Base-by-base conservation (phyloP, 805 yeast species). In the Vanderwaltozyma polyspora region DNA sequence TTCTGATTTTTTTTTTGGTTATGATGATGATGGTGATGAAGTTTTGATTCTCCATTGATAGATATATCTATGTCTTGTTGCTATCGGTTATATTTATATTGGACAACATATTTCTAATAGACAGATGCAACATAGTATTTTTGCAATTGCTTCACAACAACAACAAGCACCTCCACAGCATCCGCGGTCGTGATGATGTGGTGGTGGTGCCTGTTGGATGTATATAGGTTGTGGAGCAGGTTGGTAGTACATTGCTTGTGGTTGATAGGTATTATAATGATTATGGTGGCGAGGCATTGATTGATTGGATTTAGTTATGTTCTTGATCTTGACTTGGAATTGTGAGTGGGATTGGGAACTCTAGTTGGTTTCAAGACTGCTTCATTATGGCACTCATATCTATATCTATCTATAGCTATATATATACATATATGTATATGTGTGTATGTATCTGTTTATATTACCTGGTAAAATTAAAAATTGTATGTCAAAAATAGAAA, bases 161-260 rank as follows among this genome's bases (percentile, higher is more conserved):
- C 48, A 43, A 19, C 47, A 41, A 12, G 23, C 21, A 31, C 49
- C 42, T 31, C 55, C 49, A 10, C 49, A 37, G 3, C 37, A 40
- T 23, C 55, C 46, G 33, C 55, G 46, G 22, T 44, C 40, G 25
- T 33, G 32, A 15, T 38, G 38, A 21, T 34, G 30, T 31, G 24
- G 35, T 13, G 47, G 50, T 7, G 55, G 51, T 3, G 48, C 39
- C 29, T 51, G 55, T 31, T 51, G 55, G 13, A 47, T 43, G 28
- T 51, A 46, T 8, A 42, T 32, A 3, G 50, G 49, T 34, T 48
- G 54, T 10, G 46, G 55, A 34, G 50, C 55, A 28, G 42, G 52
- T 30, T 50, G 55, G 32, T 47, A 45, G 37, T 55, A 55, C 11
- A 56, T 39, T 6, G 40, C 55, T 29, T 50, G 56, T 27, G 26